Conservation (phyloP, 1,284 basidiomycete species). For the Lignosus rhinocerotis region DNA sequence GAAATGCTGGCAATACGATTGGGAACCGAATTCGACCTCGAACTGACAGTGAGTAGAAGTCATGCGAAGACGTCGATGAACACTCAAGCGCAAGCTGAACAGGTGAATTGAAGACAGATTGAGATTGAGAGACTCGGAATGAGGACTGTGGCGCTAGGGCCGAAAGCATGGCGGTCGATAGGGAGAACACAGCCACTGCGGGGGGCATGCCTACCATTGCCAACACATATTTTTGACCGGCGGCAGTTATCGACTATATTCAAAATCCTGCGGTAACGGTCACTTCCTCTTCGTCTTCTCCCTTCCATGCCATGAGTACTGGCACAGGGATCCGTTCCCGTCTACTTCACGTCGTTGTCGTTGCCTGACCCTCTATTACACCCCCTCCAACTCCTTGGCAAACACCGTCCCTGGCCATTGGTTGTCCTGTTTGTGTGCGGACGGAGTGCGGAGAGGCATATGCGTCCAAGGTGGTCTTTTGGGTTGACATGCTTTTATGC, state of each 20-base stretch:
- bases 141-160: too few species aligned
- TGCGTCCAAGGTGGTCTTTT: slow-evolving; percentile 16
- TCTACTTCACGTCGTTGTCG: slow-evolving; percentile 1
- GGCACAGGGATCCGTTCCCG: slow-evolving; percentile 10
- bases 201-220: not conserved
- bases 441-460: slow-evolving; percentile 20
- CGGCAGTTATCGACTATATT: not conserved
- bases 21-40: too few species aligned
- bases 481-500: slow-evolving; percentile 9
- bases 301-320: slow-evolving; percentile 23
- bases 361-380: slow-evolving; percentile 1
- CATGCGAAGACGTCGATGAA: too few species aligned
- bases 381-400: not conserved
- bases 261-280: not conserved
- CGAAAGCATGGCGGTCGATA: not conserved
- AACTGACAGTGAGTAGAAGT: too few species aligned
- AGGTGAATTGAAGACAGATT: not conserved
- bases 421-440: slow-evolving; percentile 4
- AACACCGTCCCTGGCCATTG: not conserved
- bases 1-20: too few species aligned
- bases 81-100: too few species aligned
- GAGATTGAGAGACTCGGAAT: not conserved
- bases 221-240: slow-evolving; percentile 7
- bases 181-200: slow-evolving; percentile 9
- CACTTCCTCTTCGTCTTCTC: slow-evolving; percentile 1